Conservation (phyloP, 2,329 filamentous ascomycete species). For the Fusarium sp. region DNA sequence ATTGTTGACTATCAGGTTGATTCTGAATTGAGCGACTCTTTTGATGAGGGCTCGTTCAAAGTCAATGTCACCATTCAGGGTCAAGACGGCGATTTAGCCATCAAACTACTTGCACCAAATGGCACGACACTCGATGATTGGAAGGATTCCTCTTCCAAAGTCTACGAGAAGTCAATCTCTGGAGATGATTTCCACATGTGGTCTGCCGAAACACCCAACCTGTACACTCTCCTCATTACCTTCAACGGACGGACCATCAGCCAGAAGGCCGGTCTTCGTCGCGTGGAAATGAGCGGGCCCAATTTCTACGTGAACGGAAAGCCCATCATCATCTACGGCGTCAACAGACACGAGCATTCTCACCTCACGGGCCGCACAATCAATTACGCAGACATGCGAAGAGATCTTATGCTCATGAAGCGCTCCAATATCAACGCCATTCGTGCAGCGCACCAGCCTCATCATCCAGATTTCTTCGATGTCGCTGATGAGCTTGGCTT, state of each 20-base stretch:
- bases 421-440: conserved; percentile 76
- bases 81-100: conserved; percentile 54
- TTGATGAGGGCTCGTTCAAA: conserved; percentile 63
- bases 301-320: conserved; percentile 73
- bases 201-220: conserved; percentile 74
- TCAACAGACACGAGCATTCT: conserved; percentile 78
- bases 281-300: conserved; percentile 69
- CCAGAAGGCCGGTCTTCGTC: conserved; percentile 72
- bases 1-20: conserved; percentile 60
- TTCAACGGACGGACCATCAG: conserved; percentile 53
- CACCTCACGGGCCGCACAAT: conserved; percentile 70
- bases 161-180: conserved; percentile 54
- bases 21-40: conserved; percentile 64
- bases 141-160: conserved; percentile 43
- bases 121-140: conserved; percentile 46
- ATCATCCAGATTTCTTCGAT: conserved; percentile 69
- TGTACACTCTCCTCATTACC: conserved; percentile 64
- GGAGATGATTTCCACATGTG: conserved; percentile 68
- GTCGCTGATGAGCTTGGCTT: conserved; percentile 72
- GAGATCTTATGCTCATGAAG: conserved; percentile 75
- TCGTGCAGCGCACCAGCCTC: conserved; percentile 74
- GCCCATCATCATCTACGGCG: conserved; percentile 72
- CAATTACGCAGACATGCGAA: conserved; percentile 67
- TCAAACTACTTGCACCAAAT: conserved; percentile 53
- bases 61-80: conserved; percentile 61